Conservation (phyloP, 805 yeast species). For the Torulaspora franciscae region DNA sequence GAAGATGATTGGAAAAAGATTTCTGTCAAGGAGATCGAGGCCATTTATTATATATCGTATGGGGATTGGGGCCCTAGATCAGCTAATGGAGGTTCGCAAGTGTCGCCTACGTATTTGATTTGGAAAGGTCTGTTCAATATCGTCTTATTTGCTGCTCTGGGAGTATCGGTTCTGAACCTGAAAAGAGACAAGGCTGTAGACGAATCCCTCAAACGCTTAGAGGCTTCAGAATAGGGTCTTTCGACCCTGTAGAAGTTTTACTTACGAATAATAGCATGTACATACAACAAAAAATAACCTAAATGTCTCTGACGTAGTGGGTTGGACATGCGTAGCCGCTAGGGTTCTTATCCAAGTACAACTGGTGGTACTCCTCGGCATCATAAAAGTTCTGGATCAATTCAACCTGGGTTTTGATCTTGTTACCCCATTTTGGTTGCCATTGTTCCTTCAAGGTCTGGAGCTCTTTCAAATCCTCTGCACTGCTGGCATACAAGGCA, state of each 20-base stretch:
- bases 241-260: background rate
- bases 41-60: slow-evolving; percentile 36
- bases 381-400: slow-evolving; percentile 72
- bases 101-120: slow-evolving; percentile 16
- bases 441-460: slow-evolving; percentile 44
- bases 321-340: slow-evolving; percentile 87
- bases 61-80: slow-evolving; percentile 39
- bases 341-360: slow-evolving; percentile 74
- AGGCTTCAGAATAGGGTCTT: background rate
- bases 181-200: slow-evolving; percentile 17
- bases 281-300: slow-evolving; percentile 16
- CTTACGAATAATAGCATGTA: slow-evolving; percentile 1
- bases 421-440: slow-evolving; percentile 66
- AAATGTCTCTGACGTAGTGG: slow-evolving; percentile 63
- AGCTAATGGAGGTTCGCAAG: slow-evolving; percentile 1
- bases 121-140: slow-evolving; percentile 25
- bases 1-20: slow-evolving; percentile 34
- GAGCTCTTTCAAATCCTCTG: slow-evolving; percentile 45
- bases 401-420: slow-evolving; percentile 65
- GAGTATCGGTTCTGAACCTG: slow-evolving; percentile 18
- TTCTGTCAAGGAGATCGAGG: slow-evolving; percentile 28
- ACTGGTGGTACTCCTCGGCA: slow-evolving; percentile 94
- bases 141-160: slow-evolving; percentile 21
- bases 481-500: slow-evolving; percentile 61
- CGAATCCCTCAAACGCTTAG: slow-evolving; percentile 1